These are phyloP conservation scores for Incumbomyces delicatus DNA, from an alignment of 2,329 filamentous ascomycete species.

Conservation along the genomic window DNA sequence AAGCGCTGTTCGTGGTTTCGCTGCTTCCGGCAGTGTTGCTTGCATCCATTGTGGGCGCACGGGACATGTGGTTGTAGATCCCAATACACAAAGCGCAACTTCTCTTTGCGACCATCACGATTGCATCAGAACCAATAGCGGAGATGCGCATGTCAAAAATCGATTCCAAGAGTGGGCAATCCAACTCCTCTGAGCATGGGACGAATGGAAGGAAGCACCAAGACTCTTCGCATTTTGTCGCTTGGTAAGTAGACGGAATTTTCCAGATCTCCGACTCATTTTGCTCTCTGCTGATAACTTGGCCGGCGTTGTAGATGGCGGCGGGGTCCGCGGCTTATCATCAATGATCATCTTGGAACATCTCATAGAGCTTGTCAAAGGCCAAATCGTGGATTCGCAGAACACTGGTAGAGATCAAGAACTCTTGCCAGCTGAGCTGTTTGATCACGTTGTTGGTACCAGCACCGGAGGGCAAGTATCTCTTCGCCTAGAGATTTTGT, in stretches of 20 bases:
- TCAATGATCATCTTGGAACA: constrained; percentile 27
- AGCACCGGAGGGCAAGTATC: constrained; percentile 28
- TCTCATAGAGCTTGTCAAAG: constrained; percentile 26
- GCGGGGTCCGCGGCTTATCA: constrained; percentile 33
- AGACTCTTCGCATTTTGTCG: constrained; percentile 6
- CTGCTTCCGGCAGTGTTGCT: no score
- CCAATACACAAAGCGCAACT: no score
- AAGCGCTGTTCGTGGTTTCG: no score
- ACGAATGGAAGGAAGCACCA: not conserved
- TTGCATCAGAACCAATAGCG: no score
- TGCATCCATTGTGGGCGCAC: no score
- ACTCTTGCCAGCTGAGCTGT: constrained; percentile 29
- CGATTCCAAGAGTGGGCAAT: not conserved
- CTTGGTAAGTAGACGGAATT: constrained; percentile 7
- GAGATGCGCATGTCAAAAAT: no score
- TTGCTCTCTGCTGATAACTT: no score
- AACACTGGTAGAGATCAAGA: not conserved
- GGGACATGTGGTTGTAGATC: no score
- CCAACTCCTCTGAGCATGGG: not conserved
- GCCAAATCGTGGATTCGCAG: constrained; percentile 9
- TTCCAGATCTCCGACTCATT: no score
- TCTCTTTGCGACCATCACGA: no score
- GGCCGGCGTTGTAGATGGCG: constrained; percentile 24
- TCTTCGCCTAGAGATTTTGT: not conserved
- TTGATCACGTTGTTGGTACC: constrained; percentile 34